Base-by-base conservation (phyloP, 1,284 basidiomycete species). In the Phylloboletellus chloephorus region DNA sequence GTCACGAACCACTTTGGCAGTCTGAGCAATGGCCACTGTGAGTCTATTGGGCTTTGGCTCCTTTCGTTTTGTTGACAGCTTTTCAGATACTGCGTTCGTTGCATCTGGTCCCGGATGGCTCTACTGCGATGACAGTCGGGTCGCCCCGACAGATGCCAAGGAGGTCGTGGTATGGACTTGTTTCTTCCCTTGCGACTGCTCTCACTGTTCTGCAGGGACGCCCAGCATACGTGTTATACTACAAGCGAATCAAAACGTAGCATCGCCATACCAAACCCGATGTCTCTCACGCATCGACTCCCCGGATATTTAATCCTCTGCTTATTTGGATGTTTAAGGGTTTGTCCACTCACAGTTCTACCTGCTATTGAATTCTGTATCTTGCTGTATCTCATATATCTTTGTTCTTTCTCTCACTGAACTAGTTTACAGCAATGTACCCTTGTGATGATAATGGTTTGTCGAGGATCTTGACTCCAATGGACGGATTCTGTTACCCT, bases 1-100 rank as follows among this genome's bases (percentile, higher is more conserved):
- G 90, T 94, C 17, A 91, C 87, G 37, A 95, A 96, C 62, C 93
- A 97, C 66, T 88, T 82, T 61, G 93, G 93, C 5, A 92, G 82
- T 57, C 65, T 96, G 44, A 89, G 81, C 53, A 88, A 85, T 52
- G 93, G 93, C 1, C 93, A 97, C 65, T 97, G 91, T 95, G 56
- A 67, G 90, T 75, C n/a, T 3, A 6, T 5, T 24, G 30, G 3
- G 20, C 17, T 25, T 41, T 10, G 23, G 31, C 4, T 32, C 9
- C 11, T 29, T 23, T 28, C 11, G 21, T 37, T 42, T n/a, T 13
- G 20, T 35, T 25, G 30, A 29, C 11, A 21, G 33, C 37, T 31
- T 41, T 31, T 7, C 52, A 92, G 90, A 94, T 63, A 94, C 90
- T 34, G 87, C 91, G 13, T 91, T 81, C 55, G 77, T 95, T 41